Conservation (phyloP, 441 rosid genomes). For the Biscutella laevigata region DNA sequence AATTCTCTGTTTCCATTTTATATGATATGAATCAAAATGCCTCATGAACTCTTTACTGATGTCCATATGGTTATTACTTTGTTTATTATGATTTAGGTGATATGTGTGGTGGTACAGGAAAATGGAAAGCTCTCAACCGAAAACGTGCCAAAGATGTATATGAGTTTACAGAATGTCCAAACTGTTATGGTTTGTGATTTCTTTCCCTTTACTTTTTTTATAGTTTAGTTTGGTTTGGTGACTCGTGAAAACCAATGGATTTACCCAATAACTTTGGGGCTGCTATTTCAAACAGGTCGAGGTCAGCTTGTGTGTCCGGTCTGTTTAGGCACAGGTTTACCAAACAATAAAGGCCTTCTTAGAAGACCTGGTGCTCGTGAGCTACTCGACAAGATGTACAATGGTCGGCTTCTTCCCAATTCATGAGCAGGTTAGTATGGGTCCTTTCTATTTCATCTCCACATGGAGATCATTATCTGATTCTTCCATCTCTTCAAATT, state of each 20-base stretch:
- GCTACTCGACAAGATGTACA: constrained; percentile 90
- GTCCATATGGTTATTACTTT: not conserved
- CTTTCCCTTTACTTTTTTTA: not conserved
- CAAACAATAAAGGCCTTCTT: constrained; percentile 85
- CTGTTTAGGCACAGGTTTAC: constrained; percentile 85
- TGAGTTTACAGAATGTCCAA: constrained; percentile 74
- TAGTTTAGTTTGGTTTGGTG: not conserved
- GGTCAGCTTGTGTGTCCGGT: constrained; percentile 91
- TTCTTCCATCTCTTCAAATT: not conserved
- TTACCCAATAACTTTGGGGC: not conserved
- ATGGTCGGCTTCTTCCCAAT: constrained; percentile 68
- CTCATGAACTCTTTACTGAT: not conserved
- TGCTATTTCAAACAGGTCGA: constrained; percentile 47
- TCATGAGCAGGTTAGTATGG: constrained; percentile 39
- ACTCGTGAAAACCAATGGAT: not conserved
- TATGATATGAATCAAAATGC: not conserved
- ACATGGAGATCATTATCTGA: not conserved
- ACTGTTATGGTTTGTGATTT: constrained; percentile 53
- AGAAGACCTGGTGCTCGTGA: constrained; percentile 83
- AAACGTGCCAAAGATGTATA: constrained; percentile 90
- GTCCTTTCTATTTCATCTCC: not conserved
- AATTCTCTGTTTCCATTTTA: not conserved
- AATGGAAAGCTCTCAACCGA: constrained; percentile 94
- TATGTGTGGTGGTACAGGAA: constrained; percentile 99
- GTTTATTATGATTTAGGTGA: constrained; percentile 50